phyloP scores from a whole-genome alignment of 768 basidiomycete genomes.

The Leccinum incarnatum region DNA sequence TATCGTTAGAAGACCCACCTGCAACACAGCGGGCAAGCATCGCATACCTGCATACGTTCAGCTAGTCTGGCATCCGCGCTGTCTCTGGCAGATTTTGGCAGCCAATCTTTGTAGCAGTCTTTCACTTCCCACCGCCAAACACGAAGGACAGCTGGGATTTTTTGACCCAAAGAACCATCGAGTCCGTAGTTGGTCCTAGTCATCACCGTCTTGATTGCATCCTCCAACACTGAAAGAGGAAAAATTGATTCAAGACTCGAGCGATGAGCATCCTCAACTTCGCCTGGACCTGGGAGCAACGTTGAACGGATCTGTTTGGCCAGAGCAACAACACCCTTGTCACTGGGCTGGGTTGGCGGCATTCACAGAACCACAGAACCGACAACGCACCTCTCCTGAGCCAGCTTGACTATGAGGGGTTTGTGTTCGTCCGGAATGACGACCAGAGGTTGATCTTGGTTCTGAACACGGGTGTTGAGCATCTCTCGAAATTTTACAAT shows the following conservation, averaged over 20 bases:
- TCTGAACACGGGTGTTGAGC: constrained; percentile 54
- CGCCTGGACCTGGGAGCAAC: constrained; percentile 63
- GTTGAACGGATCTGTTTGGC: constrained; percentile 68
- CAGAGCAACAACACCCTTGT: constrained; percentile 62
- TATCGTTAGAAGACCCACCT: constrained; percentile 1
- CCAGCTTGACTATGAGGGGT: constrained; percentile 76
- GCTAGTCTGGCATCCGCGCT: constrained; percentile 57
- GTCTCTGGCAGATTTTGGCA: constrained; percentile 64
- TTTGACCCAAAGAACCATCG: constrained; percentile 47
- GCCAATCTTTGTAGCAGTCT: constrained; percentile 52
- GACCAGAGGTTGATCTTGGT: constrained; percentile 48
- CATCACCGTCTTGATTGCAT: constrained; percentile 60
- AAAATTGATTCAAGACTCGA: constrained; percentile 39
- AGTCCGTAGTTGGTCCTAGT: constrained; percentile 81
- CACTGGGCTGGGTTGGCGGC: constrained; percentile 43
- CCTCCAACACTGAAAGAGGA: constrained; percentile 52
- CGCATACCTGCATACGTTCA: constrained; percentile 64
- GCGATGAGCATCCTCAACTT: constrained; percentile 41
- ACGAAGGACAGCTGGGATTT: constrained; percentile 59
- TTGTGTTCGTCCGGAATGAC: constrained; percentile 65
- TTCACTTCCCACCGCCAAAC: constrained; percentile 89
- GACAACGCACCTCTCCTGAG: constrained; percentile 73
- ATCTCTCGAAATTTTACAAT: constrained; percentile 75
- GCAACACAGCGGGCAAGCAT: not conserved
- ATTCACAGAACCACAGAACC: not conserved